Conservation (phyloP, 2,329 filamentous ascomycete species). For the Alternaria tenuissima region DNA sequence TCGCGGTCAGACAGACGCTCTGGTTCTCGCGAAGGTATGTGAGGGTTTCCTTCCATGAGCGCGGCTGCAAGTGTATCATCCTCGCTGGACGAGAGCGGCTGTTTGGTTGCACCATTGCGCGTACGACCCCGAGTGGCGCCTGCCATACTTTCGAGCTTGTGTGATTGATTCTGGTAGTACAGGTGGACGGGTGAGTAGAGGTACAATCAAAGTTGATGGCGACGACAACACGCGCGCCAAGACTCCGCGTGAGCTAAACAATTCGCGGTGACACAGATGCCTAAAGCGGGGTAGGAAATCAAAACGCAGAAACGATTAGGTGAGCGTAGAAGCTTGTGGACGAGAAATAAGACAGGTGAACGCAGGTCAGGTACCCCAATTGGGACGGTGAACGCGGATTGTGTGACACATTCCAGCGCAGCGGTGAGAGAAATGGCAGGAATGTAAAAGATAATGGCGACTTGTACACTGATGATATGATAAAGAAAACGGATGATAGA, state of each 20-base stretch:
- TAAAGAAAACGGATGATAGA: neutral
- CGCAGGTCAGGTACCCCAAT: neutral
- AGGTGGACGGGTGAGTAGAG: neutral
- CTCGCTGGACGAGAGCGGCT: neutral
- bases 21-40: neutral
- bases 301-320: slow-evolving; percentile 3
- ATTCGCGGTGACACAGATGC: neutral
- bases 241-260: neutral
- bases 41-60: neutral
- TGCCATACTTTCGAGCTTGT: slow-evolving; percentile 11
- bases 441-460: neutral
- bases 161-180: neutral
- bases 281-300: neutral
- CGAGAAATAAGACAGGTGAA: neutral
- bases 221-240: neutral
- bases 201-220: neutral
- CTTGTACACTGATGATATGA: rapidly evolving
- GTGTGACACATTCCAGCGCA: neutral
- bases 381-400: neutral
- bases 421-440: neutral
- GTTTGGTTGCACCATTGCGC: rapidly evolving
- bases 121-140: slow-evolving; percentile 5
- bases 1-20: slow-evolving; percentile 5
- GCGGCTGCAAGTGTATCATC: slow-evolving; percentile 8
- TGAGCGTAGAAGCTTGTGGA: neutral